These are phyloP conservation scores for Citrus glauca DNA, from an alignment of 345 rosid genomes.

Conservation along the genomic window DNA sequence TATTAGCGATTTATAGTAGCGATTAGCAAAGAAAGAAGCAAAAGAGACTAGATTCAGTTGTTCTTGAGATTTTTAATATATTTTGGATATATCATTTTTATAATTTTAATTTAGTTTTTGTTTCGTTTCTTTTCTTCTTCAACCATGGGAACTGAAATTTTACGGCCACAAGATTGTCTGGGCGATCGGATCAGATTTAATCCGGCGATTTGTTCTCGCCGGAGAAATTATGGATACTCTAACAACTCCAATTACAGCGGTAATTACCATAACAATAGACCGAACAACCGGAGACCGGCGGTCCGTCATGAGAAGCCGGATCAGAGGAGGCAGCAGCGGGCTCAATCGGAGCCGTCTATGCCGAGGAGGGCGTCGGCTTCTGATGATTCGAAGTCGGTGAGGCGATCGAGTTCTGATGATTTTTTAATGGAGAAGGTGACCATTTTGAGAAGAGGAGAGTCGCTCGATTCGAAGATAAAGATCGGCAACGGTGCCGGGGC, in stretches of 20 bases:
- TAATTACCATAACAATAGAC: constrained; percentile 12
- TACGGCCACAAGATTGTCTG: constrained; percentile 74
- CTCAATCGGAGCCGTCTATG: constrained; percentile 32
- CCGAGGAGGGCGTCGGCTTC: constrained; percentile 19
- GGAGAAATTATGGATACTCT: constrained; percentile 36
- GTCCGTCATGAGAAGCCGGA: constrained; percentile 24
- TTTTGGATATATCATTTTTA: background rate
- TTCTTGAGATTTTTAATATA: background rate
- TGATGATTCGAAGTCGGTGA: background rate
- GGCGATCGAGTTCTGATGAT: constrained; percentile 23
- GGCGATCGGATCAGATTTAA: constrained; percentile 38
- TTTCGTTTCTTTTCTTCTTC: background rate
- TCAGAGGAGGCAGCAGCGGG: constrained; percentile 19
- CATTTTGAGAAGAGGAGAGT: constrained; percentile 49
- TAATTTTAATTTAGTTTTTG: background rate
- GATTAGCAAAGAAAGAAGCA: background rate
- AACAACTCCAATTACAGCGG: constrained; percentile 11
- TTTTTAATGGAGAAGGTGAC: constrained; percentile 42
- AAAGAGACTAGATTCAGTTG: background rate
- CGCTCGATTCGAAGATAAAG: constrained; percentile 44
- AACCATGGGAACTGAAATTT: constrained; percentile 74
- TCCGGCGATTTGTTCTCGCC: constrained; percentile 42
- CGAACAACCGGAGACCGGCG: constrained; percentile 43
- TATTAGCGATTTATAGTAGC: background rate
- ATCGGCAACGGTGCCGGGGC: background rate